Percentiles rank a stretch among this genome's conserved stretches.
Evolutionary conservation across 2,329 filamentous ascomycete species (phyloP).

Genomic region (Penicillium aurantiogriseum): DNA sequence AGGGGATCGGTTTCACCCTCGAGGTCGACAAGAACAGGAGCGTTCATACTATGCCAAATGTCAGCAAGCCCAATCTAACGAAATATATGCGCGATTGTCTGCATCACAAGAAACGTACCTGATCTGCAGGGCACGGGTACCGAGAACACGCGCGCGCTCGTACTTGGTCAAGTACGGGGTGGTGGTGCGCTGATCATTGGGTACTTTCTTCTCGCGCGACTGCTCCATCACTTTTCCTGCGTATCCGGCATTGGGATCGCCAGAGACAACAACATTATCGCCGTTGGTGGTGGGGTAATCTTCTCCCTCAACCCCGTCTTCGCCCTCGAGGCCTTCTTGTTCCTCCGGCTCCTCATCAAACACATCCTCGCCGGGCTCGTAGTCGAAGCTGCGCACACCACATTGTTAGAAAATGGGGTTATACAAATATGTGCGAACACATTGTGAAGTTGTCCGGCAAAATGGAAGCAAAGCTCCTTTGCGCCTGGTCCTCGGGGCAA

Average conservation of each 20-base stretch:
- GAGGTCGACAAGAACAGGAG: constrained; percentile 90
- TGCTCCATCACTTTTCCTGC: constrained; percentile 57
- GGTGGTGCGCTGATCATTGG: constrained; percentile 81
- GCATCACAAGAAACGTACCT: constrained; percentile 62
- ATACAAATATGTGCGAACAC: constrained; percentile 4
- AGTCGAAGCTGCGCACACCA: constrained; percentile 42
- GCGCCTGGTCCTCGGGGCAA: constrained; percentile 12
- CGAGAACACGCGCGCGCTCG: constrained; percentile 88
- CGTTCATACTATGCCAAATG: constrained; percentile 73
- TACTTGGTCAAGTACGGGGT: constrained; percentile 99
- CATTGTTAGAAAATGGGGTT: constrained; percentile 28
- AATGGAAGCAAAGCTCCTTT: constrained; percentile 11
- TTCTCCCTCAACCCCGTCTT: constrained; percentile 54
- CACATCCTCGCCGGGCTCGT: constrained; percentile 59
- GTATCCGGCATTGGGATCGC: constrained; percentile 52
- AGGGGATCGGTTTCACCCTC: constrained; percentile 97
- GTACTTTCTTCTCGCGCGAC: constrained; percentile 77
- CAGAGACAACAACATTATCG: constrained; percentile 45
- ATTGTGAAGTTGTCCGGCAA: constrained; percentile 7
- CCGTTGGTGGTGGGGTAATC: constrained; percentile 39
- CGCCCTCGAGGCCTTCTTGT: constrained; percentile 54
- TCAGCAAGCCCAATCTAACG: constrained; percentile 22
- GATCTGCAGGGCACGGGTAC: constrained; percentile 91
- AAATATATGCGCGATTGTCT: constrained; percentile 81
- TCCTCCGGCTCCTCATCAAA: constrained; percentile 66